phyloP scores from a whole-genome alignment of 306 rosid species.

The Trifolium subterraneum region DNA sequence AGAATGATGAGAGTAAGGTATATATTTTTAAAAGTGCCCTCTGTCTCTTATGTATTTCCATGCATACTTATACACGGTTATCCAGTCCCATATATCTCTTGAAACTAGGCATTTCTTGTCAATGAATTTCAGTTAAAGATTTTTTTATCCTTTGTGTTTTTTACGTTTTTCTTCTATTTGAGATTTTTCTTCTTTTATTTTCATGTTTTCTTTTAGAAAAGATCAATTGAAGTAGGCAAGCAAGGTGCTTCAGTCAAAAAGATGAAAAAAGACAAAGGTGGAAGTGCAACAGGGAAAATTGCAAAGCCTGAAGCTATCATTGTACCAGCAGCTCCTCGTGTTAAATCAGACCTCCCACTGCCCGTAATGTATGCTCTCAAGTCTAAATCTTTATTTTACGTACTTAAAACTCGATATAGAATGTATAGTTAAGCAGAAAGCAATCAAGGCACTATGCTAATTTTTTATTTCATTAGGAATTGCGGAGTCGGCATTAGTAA shows the following conservation, averaged over 20 bases:
- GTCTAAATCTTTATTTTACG: slow-evolving; percentile 25
- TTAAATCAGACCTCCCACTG: slow-evolving; percentile 88
- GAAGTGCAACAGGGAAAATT: slow-evolving; percentile 67
- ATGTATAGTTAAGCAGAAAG: slow-evolving; percentile 29
- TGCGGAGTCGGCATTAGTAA: neutral
- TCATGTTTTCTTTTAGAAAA: slow-evolving; percentile 64
- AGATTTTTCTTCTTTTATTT: slow-evolving; percentile 36
- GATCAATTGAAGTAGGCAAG: slow-evolving; percentile 82
- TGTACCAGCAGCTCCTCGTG: slow-evolving; percentile 75
- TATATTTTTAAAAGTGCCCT: slow-evolving; percentile 21
- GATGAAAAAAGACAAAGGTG: slow-evolving; percentile 86
- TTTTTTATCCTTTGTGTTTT: too few species aligned
- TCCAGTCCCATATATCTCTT: slow-evolving; percentile 6
- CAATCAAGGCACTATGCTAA: neutral
- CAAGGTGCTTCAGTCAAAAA: slow-evolving; percentile 88
- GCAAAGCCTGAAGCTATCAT: slow-evolving; percentile 69
- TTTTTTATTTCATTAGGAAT: slow-evolving; percentile 13
- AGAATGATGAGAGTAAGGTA: slow-evolving; percentile 87
- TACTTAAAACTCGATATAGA: slow-evolving; percentile 9
- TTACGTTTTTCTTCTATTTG: neutral
- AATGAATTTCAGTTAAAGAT: neutral
- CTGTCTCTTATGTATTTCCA: slow-evolving; percentile 2
- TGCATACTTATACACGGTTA: slow-evolving; percentile 1
- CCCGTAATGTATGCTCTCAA: slow-evolving; percentile 73
- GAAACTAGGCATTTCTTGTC: slow-evolving; percentile 18